phyloP scores from a whole-genome alignment of 73 alveolate genomes.

The Tetrahymena borealis region DNA sequence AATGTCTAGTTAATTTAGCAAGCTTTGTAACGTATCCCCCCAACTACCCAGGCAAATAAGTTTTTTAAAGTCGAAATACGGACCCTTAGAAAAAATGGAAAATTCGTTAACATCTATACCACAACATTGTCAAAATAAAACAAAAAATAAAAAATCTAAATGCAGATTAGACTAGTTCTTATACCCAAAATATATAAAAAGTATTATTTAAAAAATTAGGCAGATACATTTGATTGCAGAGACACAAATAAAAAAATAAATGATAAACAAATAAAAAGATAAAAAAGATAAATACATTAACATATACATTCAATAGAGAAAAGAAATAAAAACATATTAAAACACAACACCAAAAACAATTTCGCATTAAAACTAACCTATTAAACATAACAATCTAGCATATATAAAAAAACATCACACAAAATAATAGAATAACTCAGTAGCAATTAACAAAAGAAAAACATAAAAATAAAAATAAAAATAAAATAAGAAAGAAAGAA shows the following conservation, averaged over 20 bases:
- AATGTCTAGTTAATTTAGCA: constrained; percentile 1
- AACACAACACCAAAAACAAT: too few species aligned
- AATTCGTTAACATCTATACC: neutral
- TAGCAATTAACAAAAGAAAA: too few species aligned
- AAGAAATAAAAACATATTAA: neutral
- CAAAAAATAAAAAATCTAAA: neutral
- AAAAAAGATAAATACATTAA: neutral
- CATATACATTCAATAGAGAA: neutral
- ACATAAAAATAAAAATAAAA: too few species aligned
- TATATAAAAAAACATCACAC: too few species aligned
- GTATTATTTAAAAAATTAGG: neutral
- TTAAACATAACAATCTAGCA: too few species aligned
- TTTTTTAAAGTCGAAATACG: neutral
- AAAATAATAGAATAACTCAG: too few species aligned
- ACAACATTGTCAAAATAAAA: neutral
- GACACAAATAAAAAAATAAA: neutral
- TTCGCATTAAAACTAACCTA: too few species aligned
- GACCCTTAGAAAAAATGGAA: neutral
- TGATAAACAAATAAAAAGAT: neutral
- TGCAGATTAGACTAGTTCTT: neutral
- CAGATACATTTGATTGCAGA: neutral
- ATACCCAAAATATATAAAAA: neutral
- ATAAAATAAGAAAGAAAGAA: too few species aligned
- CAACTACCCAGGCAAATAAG: neutral
- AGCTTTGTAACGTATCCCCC: neutral